phyloP scores from a whole-genome alignment of 306 rosid genomes.

The Fragaria vesca region DNA sequence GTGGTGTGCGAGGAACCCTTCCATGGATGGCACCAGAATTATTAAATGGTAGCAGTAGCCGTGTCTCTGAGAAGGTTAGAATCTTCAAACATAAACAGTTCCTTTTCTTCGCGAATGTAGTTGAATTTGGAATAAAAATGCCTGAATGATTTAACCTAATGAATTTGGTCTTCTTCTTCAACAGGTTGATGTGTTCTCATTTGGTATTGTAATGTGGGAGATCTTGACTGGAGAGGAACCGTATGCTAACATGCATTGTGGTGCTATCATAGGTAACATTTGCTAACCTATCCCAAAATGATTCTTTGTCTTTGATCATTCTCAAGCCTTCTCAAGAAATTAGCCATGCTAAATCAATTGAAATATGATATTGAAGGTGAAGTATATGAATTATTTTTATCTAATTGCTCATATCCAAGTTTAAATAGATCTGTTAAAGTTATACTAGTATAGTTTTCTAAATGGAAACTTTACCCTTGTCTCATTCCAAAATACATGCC shows the following conservation, averaged over 20 bases:
- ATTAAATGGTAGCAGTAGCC: slow-evolving; percentile 70
- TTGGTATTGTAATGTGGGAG: slow-evolving; percentile 96
- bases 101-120: slow-evolving; percentile 5
- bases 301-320: not conserved
- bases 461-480: not conserved
- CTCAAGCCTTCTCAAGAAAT: not conserved
- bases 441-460: not conserved
- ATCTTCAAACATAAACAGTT: slow-evolving; percentile 15
- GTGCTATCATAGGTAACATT: slow-evolving; percentile 79
- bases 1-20: slow-evolving; percentile 96
- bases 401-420: not conserved
- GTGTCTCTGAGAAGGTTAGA: slow-evolving; percentile 90
- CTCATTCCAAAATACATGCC: not conserved
- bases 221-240: slow-evolving; percentile 95
- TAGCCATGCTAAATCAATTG: not conserved
- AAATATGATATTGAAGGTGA: not conserved
- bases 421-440: not conserved
- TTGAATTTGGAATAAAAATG: not conserved
- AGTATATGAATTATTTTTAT: not conserved
- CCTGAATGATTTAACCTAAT: slow-evolving; percentile 18
- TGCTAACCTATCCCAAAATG: not conserved
- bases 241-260: slow-evolving; percentile 90
- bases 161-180: slow-evolving; percentile 6
- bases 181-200: slow-evolving; percentile 92
- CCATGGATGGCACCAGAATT: slow-evolving; percentile 99